These are phyloP conservation scores for Populus alba DNA, from an alignment of 345 rosid species.

Conservation along the genomic window DNA sequence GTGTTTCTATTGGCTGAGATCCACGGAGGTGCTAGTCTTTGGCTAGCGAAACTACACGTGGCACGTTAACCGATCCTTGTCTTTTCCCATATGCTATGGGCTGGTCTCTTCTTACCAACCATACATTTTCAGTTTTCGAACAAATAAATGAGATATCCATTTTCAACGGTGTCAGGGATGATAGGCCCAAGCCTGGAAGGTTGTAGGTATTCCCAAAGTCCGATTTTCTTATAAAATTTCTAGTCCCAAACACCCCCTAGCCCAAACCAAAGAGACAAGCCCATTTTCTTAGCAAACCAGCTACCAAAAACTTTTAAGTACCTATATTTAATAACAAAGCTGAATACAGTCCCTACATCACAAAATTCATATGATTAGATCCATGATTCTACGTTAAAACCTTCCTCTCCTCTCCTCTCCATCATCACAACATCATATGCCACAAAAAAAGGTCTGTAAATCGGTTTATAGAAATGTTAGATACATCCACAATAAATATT, in stretches of 20 bases:
- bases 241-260: background rate
- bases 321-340: no score
- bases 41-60: conserved; percentile 10
- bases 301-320: background rate
- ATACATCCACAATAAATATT: no score
- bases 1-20: background rate
- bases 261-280: background rate
- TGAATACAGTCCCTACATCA: no score
- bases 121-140: background rate
- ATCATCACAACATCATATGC: no score
- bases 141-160: background rate
- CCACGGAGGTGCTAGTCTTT: background rate
- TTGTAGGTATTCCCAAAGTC: background rate
- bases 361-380: no score
- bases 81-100: background rate
- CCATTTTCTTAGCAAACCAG: background rate
- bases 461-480: no score
- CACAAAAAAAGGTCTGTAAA: no score
- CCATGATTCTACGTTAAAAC: no score
- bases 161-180: background rate
- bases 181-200: background rate
- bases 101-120: background rate
- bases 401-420: no score
- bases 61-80: background rate
- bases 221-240: background rate